A percentile compares a stretch with the other conserved stretches of the same genome.
Evolutionary conservation across 78 protist species (phyloP).

Genomic region (Pelomyxa schiedti): DNA sequence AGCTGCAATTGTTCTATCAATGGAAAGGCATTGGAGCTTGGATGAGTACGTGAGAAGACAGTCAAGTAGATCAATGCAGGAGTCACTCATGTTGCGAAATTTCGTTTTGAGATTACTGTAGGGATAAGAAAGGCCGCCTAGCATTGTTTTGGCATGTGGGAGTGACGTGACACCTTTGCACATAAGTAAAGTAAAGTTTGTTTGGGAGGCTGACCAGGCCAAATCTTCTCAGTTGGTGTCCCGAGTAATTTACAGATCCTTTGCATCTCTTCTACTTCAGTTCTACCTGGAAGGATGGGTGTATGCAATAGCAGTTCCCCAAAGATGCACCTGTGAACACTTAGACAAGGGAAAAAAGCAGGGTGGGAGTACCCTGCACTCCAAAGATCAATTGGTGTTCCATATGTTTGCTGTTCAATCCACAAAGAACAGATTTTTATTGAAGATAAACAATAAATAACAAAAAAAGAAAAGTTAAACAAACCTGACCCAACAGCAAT

Average conservation of each 20-base stretch:
- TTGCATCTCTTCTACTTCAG: slow-evolving; percentile 73
- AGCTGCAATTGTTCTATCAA: not conserved
- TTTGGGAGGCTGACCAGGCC: no score
- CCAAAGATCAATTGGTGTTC: slow-evolving; percentile 89
- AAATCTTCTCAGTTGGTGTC: not conserved
- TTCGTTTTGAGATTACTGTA: no score
- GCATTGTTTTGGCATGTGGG: no score
- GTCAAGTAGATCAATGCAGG: not conserved
- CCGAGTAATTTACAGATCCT: not conserved
- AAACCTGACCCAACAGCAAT: slow-evolving; percentile 72
- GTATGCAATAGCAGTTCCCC: slow-evolving; percentile 71
- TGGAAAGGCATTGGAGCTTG: not conserved
- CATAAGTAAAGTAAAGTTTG: not conserved
- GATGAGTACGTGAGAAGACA: not conserved
- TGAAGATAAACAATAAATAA: no score
- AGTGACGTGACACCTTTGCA: not conserved
- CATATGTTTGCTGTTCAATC: slow-evolving; percentile 71
- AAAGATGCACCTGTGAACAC: no score
- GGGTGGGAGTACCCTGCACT: no score
- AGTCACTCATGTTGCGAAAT: no score
- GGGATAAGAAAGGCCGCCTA: no score
- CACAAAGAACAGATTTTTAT: no score
- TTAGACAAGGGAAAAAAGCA: no score
- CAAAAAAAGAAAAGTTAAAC: no score
- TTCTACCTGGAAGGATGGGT: slow-evolving; percentile 84